Conservation (phyloP, 257 asterid species). For the Capsicum rhomboideum region DNA sequence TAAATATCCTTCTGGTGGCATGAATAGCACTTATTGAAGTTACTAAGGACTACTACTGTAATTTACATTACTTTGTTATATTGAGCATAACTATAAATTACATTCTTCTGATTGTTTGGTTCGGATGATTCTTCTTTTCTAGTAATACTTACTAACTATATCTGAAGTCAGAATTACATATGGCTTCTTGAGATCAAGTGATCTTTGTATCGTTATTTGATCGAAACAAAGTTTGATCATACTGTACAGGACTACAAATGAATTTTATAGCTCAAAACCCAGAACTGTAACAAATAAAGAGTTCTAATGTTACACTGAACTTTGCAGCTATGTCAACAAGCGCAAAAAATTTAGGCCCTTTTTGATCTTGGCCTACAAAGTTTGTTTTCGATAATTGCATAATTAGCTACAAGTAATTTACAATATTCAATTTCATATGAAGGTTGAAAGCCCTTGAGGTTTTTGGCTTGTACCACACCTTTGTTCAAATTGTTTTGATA, state of each 20-base stretch:
- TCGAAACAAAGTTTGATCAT: not conserved
- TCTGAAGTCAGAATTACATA: not conserved
- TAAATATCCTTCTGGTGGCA: slow-evolving; percentile 34
- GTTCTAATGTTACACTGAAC: not conserved
- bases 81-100: not conserved
- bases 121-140: not conserved
- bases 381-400: not conserved
- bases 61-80: not conserved
- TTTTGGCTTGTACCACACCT: not conserved
- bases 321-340: not conserved
- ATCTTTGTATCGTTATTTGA: not conserved
- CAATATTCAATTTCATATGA: not conserved
- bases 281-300: not conserved
- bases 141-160: not conserved
- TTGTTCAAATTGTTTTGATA: not conserved
- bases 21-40: slow-evolving; percentile 14
- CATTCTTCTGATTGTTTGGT: not conserved
- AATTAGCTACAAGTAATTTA: not conserved
- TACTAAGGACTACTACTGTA: not conserved
- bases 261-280: not conserved
- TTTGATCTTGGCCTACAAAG: not conserved
- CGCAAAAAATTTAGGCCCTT: not conserved
- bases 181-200: not conserved
- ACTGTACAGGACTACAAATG: not conserved
- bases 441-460: not conserved